A percentile compares a stretch with the other conserved stretches of the same genome.
Evolutionary conservation across 306 rosid genomes (phyloP).

Genomic region (Vachellia pachyceras): DNA sequence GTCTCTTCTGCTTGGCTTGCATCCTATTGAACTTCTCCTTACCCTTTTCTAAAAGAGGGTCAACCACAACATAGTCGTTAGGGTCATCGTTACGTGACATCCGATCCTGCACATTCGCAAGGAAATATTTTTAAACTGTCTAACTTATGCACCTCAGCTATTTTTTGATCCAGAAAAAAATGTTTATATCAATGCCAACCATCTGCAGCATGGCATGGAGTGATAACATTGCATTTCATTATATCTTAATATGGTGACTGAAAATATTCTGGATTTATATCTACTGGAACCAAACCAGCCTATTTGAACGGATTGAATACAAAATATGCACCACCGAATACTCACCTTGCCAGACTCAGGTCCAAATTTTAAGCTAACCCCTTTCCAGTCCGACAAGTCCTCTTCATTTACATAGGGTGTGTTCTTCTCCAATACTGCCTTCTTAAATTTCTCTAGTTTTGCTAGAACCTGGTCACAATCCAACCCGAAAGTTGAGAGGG

Average conservation of each 20-base stretch:
- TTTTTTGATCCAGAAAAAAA: not conserved
- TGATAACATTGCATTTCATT: not conserved
- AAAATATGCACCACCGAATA: conserved; percentile 25
- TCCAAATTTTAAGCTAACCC: conserved; percentile 60
- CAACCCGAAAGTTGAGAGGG: not conserved
- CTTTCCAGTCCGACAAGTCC: conserved; percentile 77
- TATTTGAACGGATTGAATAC: conserved; percentile 9
- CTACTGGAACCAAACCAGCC: not conserved
- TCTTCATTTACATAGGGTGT: conserved; percentile 41
- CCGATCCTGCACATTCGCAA: conserved; percentile 61
- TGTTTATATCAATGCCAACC: not conserved
- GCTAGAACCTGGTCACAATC: conserved; percentile 62
- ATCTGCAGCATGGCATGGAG: conserved; percentile 25
- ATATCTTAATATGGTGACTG: conserved; percentile 11
- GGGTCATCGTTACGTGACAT: conserved; percentile 88
- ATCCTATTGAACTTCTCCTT: conserved; percentile 88
- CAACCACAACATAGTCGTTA: conserved; percentile 85
- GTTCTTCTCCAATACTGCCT: conserved; percentile 44
- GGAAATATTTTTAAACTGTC: not conserved
- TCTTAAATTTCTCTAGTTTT: conserved; percentile 79
- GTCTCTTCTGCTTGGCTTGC: conserved; percentile 85
- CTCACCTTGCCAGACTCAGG: conserved; percentile 75
- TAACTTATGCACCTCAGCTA: too few relatives aligned
- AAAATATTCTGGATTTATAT: conserved; percentile 15
- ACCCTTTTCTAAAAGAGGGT: conserved; percentile 95